These are phyloP conservation scores for Blepharisma stoltei DNA, from an alignment of 73 alveolate genomes.

Conservation along the genomic window DNA sequence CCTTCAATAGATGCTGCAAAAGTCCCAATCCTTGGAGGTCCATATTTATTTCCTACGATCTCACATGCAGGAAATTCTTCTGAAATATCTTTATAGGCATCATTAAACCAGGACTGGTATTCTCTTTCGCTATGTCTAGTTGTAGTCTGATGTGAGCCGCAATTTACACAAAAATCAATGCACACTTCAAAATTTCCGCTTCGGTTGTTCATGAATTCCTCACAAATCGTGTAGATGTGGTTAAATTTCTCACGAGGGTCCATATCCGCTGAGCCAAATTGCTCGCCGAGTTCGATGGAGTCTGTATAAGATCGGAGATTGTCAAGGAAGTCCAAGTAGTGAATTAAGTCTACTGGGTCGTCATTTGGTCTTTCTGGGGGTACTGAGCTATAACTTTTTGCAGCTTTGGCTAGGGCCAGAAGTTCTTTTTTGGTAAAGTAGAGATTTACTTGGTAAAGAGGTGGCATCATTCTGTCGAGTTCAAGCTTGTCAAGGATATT, in stretches of 20 bases:
- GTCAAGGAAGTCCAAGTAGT: background rate
- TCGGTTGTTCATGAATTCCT: slow-evolving; percentile 45
- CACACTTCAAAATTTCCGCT: slow-evolving; percentile 86
- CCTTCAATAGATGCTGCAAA: slow-evolving; percentile 95
- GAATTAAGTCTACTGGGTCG: background rate
- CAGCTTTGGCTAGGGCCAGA: background rate
- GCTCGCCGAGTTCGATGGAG: slow-evolving; percentile 41
- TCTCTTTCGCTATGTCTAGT: slow-evolving; percentile 95
- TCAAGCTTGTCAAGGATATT: background rate
- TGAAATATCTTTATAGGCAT: slow-evolving; percentile 77
- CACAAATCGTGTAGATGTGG: slow-evolving; percentile 43
- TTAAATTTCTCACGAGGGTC: slow-evolving; percentile 34
- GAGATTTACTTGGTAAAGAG: background rate
- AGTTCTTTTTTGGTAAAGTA: background rate
- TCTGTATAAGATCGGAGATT: slow-evolving; percentile 48
- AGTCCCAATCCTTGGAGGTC: slow-evolving; percentile 74
- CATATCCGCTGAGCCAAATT: slow-evolving; percentile 37
- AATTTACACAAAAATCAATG: slow-evolving; percentile 91
- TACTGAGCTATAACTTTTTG: background rate
- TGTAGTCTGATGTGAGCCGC: slow-evolving; percentile 84
- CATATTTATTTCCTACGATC: slow-evolving; percentile 93
- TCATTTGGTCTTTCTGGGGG: background rate
- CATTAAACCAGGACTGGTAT: slow-evolving; percentile 83
- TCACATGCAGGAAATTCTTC: slow-evolving; percentile 82
- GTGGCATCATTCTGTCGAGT: slow-evolving; percentile 25